Percentiles rank a stretch among this genome's conserved stretches.
Conservation (phyloP, 73 alveolate genomes). For the Paramecium primaurelia region DNA sequence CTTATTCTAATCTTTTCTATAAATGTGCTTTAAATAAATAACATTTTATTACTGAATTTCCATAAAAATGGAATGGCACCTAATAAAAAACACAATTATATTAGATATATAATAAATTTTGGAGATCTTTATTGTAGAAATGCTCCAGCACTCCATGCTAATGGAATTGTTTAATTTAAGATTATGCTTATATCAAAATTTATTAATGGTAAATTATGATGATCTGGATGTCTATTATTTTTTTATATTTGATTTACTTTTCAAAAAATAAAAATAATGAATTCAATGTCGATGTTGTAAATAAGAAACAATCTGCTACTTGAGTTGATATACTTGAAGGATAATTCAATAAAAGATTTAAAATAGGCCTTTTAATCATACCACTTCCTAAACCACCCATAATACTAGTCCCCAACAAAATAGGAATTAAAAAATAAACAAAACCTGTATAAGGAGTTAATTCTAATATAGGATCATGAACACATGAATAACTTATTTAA, state of each 20-base stretch:
- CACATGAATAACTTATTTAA: neutral
- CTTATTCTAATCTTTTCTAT: neutral
- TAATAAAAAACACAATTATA: neutral
- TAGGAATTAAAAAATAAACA: neutral
- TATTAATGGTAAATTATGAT: neutral
- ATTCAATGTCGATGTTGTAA: neutral
- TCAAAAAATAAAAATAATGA: neutral
- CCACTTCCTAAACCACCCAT: conserved; percentile 42
- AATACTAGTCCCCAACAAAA: neutral
- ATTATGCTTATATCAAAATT: neutral
- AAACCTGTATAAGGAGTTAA: neutral
- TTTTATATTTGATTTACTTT: neutral
- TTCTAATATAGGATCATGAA: conserved; percentile 8
- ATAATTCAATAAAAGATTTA: neutral
- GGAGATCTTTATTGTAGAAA: neutral
- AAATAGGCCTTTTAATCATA: neutral
- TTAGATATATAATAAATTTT: neutral
- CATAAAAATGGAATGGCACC: neutral
- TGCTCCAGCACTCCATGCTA: neutral
- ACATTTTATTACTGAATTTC: neutral
- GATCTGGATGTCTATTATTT: neutral
- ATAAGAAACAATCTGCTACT: neutral
- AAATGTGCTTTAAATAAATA: neutral
- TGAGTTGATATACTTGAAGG: neutral
- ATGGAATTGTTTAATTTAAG: neutral